Evolutionary conservation across 2,329 filamentous ascomycete species (phyloP), one percentile per base, ranked within the genome.

Genomic region (Meredithiella fracta): DNA sequence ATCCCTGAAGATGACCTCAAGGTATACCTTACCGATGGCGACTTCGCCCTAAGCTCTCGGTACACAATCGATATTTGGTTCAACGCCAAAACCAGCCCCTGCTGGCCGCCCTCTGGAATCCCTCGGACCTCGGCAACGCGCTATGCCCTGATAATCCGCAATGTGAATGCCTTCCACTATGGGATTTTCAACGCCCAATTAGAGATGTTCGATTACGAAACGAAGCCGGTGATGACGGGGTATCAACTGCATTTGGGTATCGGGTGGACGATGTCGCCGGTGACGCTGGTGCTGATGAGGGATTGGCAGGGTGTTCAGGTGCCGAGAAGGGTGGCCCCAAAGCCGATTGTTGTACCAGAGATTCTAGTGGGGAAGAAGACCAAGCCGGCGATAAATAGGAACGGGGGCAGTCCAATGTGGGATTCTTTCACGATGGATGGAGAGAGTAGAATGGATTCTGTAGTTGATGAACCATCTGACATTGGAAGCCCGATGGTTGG

Each of bases 11-110:
- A 76, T 25, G 75, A 72, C 59, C 72, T 80, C 38, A 68, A 69
- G 26, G 65, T 79, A 53, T 70, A 74, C 60, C 67, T 72, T 47
- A 73, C 76, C 51, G 71, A 74, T 23, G 65, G 66, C 31, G 67
- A 69, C 3, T 73, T 74, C 60, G 72, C 71, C 58, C 65, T 78
- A 40, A 73, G 72, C 29, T 70, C 76, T 52, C 65, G 67, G 22
- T 80, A 80, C 63, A 67, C 70, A 57, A 63, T 80, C 14, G 66
- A 69, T 20, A 65, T 79, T 40, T 76, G 80, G 61, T 65, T 80
- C 15, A 74, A 76, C 61, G 72, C 76, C 7, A 71, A 71, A 4
- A 71, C 71, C 47, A 70, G 72, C 55, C 65, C 67, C 9, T 67
- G 67, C 38, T 80, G 77, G 77, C 77, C 77, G 2, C 77, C 77